Percentiles rank a stretch among this genome's conserved stretches.
Evolutionary conservation across 176 grass and related monocot genomes (phyloP).

Genomic region (Hyparrhenia diplandra): DNA sequence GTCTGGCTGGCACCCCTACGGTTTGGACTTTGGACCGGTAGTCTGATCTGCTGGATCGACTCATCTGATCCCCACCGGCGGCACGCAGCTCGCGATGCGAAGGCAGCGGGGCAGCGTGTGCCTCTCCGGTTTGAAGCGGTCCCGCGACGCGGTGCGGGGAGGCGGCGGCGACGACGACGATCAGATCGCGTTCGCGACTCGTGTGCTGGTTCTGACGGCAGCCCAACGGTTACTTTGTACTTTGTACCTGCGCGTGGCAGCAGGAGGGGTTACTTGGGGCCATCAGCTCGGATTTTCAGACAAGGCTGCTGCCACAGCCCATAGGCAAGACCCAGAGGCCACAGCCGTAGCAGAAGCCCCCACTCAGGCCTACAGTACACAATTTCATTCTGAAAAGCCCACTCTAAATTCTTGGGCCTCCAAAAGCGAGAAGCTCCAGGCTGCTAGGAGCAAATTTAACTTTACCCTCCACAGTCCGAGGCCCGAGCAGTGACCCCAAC

Average conservation of each 20-base stretch:
- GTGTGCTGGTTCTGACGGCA: neutral
- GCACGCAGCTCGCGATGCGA: neutral
- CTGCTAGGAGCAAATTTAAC: too few species aligned
- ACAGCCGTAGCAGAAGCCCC: too few species aligned
- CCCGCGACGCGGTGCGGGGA: neutral
- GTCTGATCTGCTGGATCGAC: neutral
- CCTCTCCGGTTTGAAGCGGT: conserved; percentile 1
- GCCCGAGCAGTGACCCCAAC: too few species aligned
- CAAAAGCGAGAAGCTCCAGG: too few species aligned
- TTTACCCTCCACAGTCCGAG: too few species aligned
- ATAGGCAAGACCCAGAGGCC: too few species aligned
- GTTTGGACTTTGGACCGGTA: neutral
- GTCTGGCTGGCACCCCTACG: neutral
- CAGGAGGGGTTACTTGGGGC: neutral
- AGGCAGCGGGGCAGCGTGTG: neutral
- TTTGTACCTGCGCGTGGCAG: neutral
- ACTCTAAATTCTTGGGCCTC: neutral
- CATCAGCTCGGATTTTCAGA: too few species aligned
- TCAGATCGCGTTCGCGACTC: neutral
- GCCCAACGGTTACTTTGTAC: conserved; percentile 1
- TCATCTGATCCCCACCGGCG: neutral
- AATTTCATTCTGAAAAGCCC: too few species aligned
- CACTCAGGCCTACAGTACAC: too few species aligned
- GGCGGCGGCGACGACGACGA: neutral
- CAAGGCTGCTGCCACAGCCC: too few species aligned